Evolutionary conservation across 176 grass and related monocot species (phyloP), one percentile per base, ranked within the genome.

Genomic region (Themeda triandra): DNA sequence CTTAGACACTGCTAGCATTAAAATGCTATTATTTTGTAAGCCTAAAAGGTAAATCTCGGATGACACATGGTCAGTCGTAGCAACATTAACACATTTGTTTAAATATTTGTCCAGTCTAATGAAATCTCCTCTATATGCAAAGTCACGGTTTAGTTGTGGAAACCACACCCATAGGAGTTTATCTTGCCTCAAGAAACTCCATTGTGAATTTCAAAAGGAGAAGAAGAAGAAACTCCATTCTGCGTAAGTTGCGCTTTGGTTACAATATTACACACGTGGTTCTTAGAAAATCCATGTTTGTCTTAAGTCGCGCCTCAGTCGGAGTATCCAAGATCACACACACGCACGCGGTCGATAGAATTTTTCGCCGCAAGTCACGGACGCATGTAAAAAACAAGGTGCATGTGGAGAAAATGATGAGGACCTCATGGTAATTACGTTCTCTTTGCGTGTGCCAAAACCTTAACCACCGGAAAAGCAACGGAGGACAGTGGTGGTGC

Each of bases 401-500:
- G 3, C 60, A 67, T 36, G 25, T 10, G 18, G 1, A 35, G 13
- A 77, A 49, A 67, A 77, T 30, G 2, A 67, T 29, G 14, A 76
- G 85, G 78, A 46, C 36, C 79, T 69, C 15, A 23, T 45, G 28
- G 40, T 60, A 87, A 77, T 76, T 87, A 77, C 11, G 58, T 10
- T 19, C 69, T 24, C 25, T 68, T 56, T 10, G 35, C 63, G 18
- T 28, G 86, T 36, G 62, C 48, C 15, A 36, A 76, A 58, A 58
- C 35, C 48, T 69, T 82, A 69, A 62, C 79, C 79, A 68, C 49
- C 37, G 48, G 31, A 84, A 82, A 89, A 82, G 83, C 64, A 83
- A 46, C 46, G 30, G 19, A 19, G 58, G 51, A 53, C 25, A 54
- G 14, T 75, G 39, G 60, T 69, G 80, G 75, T 69, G 88, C 84